Base-by-base conservation (phyloP, 2,329 filamentous ascomycete genomes). In the Leptosphaerulina australis region DNA sequence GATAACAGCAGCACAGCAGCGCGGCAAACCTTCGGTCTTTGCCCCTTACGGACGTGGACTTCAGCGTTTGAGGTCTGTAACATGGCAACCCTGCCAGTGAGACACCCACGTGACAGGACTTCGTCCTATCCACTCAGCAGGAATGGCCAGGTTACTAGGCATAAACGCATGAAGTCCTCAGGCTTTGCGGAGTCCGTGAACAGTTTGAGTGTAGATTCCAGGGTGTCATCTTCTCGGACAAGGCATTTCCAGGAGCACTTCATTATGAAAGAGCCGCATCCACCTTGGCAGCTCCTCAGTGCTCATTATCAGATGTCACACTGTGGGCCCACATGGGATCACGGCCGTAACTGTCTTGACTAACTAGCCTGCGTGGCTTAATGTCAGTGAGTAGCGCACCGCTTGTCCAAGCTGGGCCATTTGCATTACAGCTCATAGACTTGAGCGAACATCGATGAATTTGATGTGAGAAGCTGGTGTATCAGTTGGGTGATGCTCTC, bases 21-120 rank as follows among this genome's bases (percentile, higher is more conserved):
- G 44, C 53, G 45, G 37, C 56, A 40, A 28, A 47, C 53, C 34
- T 28, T 41, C 39, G 33, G 40, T 45, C 21, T 37, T 31, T 45
- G 48, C 50, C 57, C 55, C 56, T 47, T 49, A 35, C 53, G 46
- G 51, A 53, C 49, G 50, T 50, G 50, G 44, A 59, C 50, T 53
- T 40, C 47, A 55, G 60, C 60, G 69, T 72, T 72, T 72, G 69
- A 72, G 55, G 62, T 69, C 57, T 70, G 69, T 71, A 63, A 70
- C 69, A 70, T 62, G 68, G 60, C 64, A 59, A 60, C 62, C 53
- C 55, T 55, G 56, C 58, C 52, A 59, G 55, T 68, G 66, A 71
- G 64, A 70, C 68, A 65, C 46, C 60, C 68, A 72, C 69, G 69
- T 72, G 69, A 70, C 55, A 37, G 20, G 9, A n/a, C 15, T 38